Evolutionary conservation across 805 yeast species (phyloP).

Genomic region (Cephaloascus fragrans): DNA sequence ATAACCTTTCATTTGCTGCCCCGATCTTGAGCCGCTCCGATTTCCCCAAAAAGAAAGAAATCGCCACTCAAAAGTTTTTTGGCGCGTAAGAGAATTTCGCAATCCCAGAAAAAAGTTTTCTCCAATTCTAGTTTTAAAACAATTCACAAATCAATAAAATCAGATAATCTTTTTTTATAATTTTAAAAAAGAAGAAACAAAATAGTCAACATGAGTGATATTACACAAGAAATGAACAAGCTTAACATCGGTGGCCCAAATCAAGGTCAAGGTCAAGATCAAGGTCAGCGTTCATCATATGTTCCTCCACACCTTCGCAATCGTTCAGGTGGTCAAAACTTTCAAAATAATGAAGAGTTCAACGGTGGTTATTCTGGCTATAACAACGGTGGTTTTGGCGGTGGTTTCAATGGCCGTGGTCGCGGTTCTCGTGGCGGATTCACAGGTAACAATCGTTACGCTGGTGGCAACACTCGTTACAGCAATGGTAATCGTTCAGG

Average conservation of each 20-base stretch:
- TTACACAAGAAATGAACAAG: conserved; percentile 47
- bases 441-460: conserved; percentile 10
- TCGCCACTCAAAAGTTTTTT: neutral
- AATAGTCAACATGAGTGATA: conserved; percentile 41
- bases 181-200: neutral
- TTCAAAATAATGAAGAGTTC: conserved; percentile 8
- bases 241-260: conserved; percentile 35
- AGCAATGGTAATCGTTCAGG: conserved; percentile 15
- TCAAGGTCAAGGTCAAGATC: conserved; percentile 8
- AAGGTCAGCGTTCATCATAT: conserved; percentile 23
- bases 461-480: conserved; percentile 7
- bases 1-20: too few species aligned
- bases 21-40: too few species aligned
- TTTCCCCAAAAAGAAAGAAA: too few species aligned
- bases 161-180: neutral
- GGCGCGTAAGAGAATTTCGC: neutral
- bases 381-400: conserved; percentile 12
- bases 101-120: neutral
- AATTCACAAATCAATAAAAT: too few species aligned
- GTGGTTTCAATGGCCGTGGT: conserved; percentile 16
- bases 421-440: conserved; percentile 21
- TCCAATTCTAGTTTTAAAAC: too few species aligned
- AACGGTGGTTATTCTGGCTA: conserved; percentile 7
- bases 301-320: conserved; percentile 47
- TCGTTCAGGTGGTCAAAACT: conserved; percentile 11